Base-by-base conservation (phyloP, 1,139 yeast species). In the Candida pseudoviswanathii region DNA sequence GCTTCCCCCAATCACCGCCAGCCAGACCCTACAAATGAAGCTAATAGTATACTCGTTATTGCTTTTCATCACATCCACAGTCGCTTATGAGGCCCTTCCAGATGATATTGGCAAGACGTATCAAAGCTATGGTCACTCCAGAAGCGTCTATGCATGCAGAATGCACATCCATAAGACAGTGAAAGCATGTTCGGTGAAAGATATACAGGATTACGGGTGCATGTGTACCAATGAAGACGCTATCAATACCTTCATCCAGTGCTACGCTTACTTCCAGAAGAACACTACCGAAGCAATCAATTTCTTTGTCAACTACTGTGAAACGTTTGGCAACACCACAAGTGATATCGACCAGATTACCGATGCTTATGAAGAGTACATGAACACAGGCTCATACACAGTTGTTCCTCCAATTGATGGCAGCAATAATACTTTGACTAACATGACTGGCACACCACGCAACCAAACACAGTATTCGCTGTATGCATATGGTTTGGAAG, bases 361-460 rank as follows among this genome's bases (percentile, higher is more conserved):
- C 4, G 54, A 49, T 0, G 60, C 70, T 3, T 64, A 54, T 26
- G 45, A 49, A 9, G 44, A 54, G 29, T 68, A 58, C 51, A 49
- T 53, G 6, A 46, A 53, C 5, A 30, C 53, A 41, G 70, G 70
- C 4, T 56, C 53, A 11, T 33, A 11, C 40, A 47, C 31, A 40
- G 55, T 8, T 29, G 44, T 26, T 61, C 54, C 36, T 66, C 63
- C 47, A 65, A 66, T 4, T 50, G 63, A 1, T 43, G 41, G 4
- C 3, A 27, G 26, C 3, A 32, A 34, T 6, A 22, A n/a, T 24
- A 32, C 47, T 8, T 25, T n/a, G 6, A 8, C 39, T 16, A 37
- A 26, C 27, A 9, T 41, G 8, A 45, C 41, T 8, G 38, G 41
- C 5, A n/a, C 36, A 3, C 39, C 30, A 10, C 8, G 32, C 24